A percentile compares a stretch with the other conserved stretches of the same genome.
Evolutionary conservation across 345 rosid genomes (phyloP).

Genomic region (Chamaenerion angustifolium): DNA sequence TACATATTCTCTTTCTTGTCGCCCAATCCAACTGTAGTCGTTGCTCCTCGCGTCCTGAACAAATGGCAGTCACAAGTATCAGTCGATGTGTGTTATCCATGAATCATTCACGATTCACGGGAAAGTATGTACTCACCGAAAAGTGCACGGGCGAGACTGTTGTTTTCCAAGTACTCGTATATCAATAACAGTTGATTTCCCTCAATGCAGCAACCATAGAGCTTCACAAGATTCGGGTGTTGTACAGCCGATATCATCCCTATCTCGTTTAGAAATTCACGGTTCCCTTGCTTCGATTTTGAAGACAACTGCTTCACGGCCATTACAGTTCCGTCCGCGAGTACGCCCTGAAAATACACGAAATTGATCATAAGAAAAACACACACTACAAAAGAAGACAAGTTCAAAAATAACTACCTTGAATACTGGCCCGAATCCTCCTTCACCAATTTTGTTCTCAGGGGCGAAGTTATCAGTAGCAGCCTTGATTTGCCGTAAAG

Average conservation of each 20-base stretch:
- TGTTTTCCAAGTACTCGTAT: slow-evolving; percentile 57
- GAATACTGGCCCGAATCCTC: slow-evolving; percentile 89
- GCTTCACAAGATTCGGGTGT: slow-evolving; percentile 54
- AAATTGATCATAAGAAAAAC: not conserved
- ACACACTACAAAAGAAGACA: not conserved
- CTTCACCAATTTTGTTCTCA: slow-evolving; percentile 76
- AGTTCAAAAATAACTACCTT: slow-evolving; percentile 28
- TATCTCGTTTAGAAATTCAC: slow-evolving; percentile 53
- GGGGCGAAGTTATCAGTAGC: slow-evolving; percentile 66
- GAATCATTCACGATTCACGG: not conserved
- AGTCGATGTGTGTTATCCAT: not conserved
- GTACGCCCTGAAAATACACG: slow-evolving; percentile 30
- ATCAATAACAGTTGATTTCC: slow-evolving; percentile 50
- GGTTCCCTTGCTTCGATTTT: slow-evolving; percentile 59
- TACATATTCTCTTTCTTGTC: slow-evolving; percentile 36
- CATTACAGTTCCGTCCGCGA: slow-evolving; percentile 36
- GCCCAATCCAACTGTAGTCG: slow-evolving; percentile 37
- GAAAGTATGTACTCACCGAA: slow-evolving; percentile 26
- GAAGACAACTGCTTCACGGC: slow-evolving; percentile 67
- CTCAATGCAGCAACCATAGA: slow-evolving; percentile 48
- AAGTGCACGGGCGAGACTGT: slow-evolving; percentile 48
- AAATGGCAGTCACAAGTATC: slow-evolving; percentile 1
- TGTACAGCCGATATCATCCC: slow-evolving; percentile 68
- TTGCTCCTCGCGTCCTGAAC: slow-evolving; percentile 25
- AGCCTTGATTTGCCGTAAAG: slow-evolving; percentile 54